A percentile compares a stretch with the other conserved stretches of the same genome.
These are phyloP conservation scores for Haberlea rhodopensis DNA, from an alignment of 257 asterid genomes.

Conservation along the genomic window DNA sequence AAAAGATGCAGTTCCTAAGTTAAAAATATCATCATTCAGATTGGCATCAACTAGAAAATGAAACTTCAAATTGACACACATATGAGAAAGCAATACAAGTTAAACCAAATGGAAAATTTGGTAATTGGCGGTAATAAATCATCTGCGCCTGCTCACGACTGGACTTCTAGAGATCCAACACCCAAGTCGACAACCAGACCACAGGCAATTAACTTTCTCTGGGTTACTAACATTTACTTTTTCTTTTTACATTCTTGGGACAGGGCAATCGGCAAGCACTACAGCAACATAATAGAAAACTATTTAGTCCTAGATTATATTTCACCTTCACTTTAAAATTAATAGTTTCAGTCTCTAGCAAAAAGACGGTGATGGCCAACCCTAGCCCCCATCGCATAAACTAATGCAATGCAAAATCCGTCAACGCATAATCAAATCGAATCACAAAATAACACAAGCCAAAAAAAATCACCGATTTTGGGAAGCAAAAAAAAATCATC, in stretches of 20 bases:
- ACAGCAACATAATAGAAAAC: background rate
- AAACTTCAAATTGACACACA: background rate
- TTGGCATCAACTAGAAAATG: background rate
- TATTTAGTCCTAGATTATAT: background rate
- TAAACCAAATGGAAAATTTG: background rate
- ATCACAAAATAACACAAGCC: slow-evolving; percentile 1
- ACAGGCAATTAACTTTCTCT: background rate
- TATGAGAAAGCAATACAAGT: background rate
- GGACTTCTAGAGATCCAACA: background rate
- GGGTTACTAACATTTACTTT: background rate
- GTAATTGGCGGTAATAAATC: background rate
- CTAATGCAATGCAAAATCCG: background rate
- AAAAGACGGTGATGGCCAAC: slow-evolving; percentile 12
- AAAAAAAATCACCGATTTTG: background rate
- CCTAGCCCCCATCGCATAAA: slow-evolving; percentile 33
- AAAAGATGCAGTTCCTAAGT: background rate
- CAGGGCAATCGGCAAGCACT: background rate
- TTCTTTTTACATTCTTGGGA: background rate
- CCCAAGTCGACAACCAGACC: background rate
- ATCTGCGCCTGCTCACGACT: background rate
- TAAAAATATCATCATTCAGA: background rate
- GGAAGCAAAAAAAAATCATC: slow-evolving; percentile 26
- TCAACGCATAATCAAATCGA: too few relatives aligned
- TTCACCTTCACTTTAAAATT: background rate
- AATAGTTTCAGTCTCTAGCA: background rate